Evolutionary conservation across 1,284 basidiomycete genomes (phyloP).

Genomic region (Vanrija humicola): DNA sequence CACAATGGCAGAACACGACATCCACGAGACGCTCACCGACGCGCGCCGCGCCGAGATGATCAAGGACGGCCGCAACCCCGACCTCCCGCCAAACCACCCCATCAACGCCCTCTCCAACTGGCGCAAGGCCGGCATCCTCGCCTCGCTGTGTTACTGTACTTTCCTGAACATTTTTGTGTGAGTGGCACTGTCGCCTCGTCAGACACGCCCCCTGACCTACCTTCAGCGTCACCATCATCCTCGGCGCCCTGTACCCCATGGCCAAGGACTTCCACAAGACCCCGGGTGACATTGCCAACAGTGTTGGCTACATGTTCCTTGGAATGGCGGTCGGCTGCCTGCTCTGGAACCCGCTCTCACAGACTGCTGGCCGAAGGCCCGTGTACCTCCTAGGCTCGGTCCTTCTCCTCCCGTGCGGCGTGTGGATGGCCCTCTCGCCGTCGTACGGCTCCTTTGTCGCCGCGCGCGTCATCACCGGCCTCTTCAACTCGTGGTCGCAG

Average conservation of each 20-base stretch:
- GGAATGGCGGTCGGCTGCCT: slow-evolving; percentile 45
- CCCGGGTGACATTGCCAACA: slow-evolving; percentile 37
- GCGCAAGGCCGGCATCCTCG: slow-evolving; percentile 38
- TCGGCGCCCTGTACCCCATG: slow-evolving; percentile 11
- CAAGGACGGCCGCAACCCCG: background rate
- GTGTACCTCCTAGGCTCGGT: slow-evolving; percentile 42
- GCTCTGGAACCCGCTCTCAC: slow-evolving; percentile 33
- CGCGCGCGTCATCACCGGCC: slow-evolving; percentile 29
- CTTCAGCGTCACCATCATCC: slow-evolving; percentile 14
- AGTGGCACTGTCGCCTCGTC: background rate
- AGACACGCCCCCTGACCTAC: too few relatives aligned
- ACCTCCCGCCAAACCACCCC: slow-evolving; percentile 25
- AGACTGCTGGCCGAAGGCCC: slow-evolving; percentile 31
- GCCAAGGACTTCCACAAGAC: slow-evolving; percentile 7
- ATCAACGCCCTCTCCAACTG: slow-evolving; percentile 29
- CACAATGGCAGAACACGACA: too few relatives aligned
- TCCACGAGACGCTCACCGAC: too few relatives aligned
- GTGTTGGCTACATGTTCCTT: slow-evolving; percentile 45
- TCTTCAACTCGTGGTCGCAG: slow-evolving; percentile 25
- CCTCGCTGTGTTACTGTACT: slow-evolving; percentile 27
- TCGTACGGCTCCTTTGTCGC: slow-evolving; percentile 22
- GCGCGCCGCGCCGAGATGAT: background rate
- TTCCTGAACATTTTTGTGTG: slow-evolving; percentile 38
- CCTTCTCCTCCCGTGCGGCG: slow-evolving; percentile 39
- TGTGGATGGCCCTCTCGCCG: slow-evolving; percentile 38